phyloP scores from a whole-genome alignment of 768 basidiomycete genomes.

The Russula sp. region DNA sequence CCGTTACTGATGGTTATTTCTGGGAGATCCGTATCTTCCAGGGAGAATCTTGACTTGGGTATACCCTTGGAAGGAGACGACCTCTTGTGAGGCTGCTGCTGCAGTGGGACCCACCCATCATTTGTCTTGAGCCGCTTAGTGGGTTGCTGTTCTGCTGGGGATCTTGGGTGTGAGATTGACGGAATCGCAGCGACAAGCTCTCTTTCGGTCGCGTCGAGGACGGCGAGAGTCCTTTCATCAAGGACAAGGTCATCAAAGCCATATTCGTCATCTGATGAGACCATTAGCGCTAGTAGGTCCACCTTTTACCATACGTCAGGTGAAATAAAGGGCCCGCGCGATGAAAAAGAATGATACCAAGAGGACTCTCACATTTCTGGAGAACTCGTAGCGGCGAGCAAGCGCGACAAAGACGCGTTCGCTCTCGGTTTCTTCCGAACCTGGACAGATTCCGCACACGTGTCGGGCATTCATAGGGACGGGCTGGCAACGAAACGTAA shows the following conservation, averaged over 20 bases:
- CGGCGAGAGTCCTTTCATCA: slow-evolving; percentile 26
- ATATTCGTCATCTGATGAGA: slow-evolving; percentile 29
- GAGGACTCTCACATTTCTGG: slow-evolving; percentile 1
- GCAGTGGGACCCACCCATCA: slow-evolving; percentile 18
- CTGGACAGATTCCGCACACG: neutral
- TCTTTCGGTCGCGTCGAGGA: slow-evolving; percentile 30
- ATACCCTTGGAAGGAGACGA: neutral
- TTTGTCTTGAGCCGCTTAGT: slow-evolving; percentile 28
- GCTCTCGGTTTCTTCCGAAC: neutral
- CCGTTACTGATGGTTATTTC: slow-evolving; percentile 27
- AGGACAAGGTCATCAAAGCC: slow-evolving; percentile 30
- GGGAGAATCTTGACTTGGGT: slow-evolving; percentile 9
- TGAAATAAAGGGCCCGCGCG: neutral
- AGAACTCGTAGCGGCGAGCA: neutral
- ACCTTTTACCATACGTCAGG: slow-evolving; percentile 6
- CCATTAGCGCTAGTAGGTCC: slow-evolving; percentile 11
- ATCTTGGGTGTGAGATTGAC: slow-evolving; percentile 8
- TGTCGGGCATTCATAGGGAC: neutral
- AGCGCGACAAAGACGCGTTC: neutral
- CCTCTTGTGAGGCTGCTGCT: slow-evolving; percentile 1
- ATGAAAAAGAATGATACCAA: neutral
- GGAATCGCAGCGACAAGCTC: slow-evolving; percentile 1
- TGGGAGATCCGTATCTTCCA: slow-evolving; percentile 28
- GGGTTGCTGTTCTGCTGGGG: slow-evolving; percentile 22
- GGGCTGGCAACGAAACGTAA: neutral